Percentiles rank a stretch among this genome's conserved stretches.
Conservation (phyloP, 176 grass and related monocot genomes). For the Tuctoria greenei region DNA sequence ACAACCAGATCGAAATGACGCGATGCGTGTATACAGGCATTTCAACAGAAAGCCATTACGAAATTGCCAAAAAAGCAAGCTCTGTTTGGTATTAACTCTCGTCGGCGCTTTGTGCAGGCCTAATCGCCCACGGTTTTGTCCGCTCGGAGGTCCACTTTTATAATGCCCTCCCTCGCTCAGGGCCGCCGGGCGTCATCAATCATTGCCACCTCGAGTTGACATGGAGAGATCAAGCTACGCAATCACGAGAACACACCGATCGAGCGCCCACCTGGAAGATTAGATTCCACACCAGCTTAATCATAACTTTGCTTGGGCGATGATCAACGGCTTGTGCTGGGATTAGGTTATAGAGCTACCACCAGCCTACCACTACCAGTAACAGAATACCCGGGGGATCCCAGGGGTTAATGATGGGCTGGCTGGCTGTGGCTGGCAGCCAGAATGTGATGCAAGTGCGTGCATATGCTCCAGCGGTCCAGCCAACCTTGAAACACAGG, state of each 20-base stretch:
- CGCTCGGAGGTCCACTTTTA: slow-evolving; percentile 33
- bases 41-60: background rate
- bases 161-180: slow-evolving; percentile 28
- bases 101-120: background rate
- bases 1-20: background rate
- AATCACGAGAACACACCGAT: slow-evolving; percentile 30
- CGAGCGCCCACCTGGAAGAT: slow-evolving; percentile 30
- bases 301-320: slow-evolving; percentile 39
- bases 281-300: slow-evolving; percentile 50
- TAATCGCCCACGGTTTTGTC: slow-evolving; percentile 13
- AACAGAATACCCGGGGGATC: slow-evolving; percentile 5
- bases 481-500: slow-evolving; percentile 10
- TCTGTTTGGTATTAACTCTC: background rate
- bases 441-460: slow-evolving; percentile 16
- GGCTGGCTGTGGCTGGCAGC: slow-evolving; percentile 30
- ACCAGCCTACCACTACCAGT: background rate
- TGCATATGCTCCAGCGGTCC: background rate
- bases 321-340: slow-evolving; percentile 31
- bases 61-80: background rate
- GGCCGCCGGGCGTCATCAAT: slow-evolving; percentile 32
- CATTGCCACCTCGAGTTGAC: slow-evolving; percentile 43
- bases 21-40: slow-evolving; percentile 10
- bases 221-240: slow-evolving; percentile 35
- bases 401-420: slow-evolving; percentile 11
- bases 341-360: slow-evolving; percentile 28